Evolutionary conservation across 371 early-diverging fungal genomes (phyloP).

Genomic region (Entomophthora muscae): DNA sequence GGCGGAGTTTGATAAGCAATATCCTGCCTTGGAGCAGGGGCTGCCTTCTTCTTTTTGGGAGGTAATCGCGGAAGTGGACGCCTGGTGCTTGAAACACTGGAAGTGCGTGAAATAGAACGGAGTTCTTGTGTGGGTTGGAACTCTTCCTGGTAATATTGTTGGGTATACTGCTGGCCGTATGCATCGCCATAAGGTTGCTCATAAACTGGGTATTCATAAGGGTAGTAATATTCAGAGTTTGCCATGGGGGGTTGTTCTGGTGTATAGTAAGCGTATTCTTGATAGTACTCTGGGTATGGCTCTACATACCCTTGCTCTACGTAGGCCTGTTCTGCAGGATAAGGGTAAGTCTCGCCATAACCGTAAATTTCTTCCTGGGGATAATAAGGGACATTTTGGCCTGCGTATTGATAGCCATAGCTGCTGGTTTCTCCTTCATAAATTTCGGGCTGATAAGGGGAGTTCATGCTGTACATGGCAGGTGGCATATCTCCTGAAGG

Average conservation of each 20-base stretch:
- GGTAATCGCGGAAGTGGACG: constrained; percentile 4
- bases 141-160: not conserved
- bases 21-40: not conserved
- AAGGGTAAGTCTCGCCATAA: not conserved
- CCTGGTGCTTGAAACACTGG: not conserved
- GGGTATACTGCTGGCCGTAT: not conserved
- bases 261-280: not conserved
- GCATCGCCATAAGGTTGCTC: not conserved
- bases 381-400: not conserved
- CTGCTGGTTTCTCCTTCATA: not conserved
- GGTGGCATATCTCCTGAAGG: too few relatives aligned
- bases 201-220: not conserved
- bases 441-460: too few relatives aligned
- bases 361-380: not conserved
- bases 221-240: not conserved
- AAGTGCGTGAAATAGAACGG: not conserved
- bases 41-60: constrained; percentile 4
- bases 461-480: too few relatives aligned
- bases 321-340: not conserved
- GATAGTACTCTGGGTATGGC: not conserved
- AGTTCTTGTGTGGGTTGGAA: not conserved
- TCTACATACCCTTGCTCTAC: too few relatives aligned
- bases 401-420: not conserved
- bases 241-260: not conserved
- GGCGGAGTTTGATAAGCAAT: not conserved